Evolutionary conservation across 2,329 filamentous ascomycete species (phyloP).

Genomic region (Stemphylium beticola): DNA sequence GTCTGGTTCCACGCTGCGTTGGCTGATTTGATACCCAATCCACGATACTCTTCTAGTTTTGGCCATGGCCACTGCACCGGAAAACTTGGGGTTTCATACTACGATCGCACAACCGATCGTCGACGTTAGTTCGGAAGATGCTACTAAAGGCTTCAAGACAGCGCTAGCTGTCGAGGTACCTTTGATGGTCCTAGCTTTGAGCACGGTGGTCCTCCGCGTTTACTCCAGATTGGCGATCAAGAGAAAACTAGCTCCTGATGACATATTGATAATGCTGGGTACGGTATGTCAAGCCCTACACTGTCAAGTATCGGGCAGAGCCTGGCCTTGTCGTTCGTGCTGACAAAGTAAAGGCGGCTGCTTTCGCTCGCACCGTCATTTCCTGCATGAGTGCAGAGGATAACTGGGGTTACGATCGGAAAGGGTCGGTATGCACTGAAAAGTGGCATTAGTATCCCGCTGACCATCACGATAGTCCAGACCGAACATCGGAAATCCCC

Average conservation of each 20-base stretch:
- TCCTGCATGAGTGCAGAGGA: constrained; percentile 38
- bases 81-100: not conserved
- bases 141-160: constrained; percentile 11
- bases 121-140: constrained; percentile 11
- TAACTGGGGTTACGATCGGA: constrained; percentile 29
- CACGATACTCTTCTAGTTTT: not conserved
- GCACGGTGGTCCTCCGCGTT: constrained; percentile 29
- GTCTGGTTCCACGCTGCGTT: constrained; percentile 1
- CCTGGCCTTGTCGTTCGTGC: not conserved
- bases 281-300: constrained; percentile 13
- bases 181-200: constrained; percentile 30
- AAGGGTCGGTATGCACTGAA: constrained; percentile 22
- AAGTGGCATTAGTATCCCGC: not conserved
- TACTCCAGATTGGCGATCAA: constrained; percentile 35
- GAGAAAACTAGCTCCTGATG: constrained; percentile 30
- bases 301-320: not conserved
- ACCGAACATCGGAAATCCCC: constrained; percentile 24
- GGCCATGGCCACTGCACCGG: constrained; percentile 9
- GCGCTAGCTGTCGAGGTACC: constrained; percentile 36
- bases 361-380: constrained; percentile 32
- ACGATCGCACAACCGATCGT: constrained; percentile 5
- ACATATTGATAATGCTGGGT: constrained; percentile 31
- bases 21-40: not conserved
- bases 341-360: constrained; percentile 22
- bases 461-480: constrained; percentile 19